Evolutionary conservation across 2,329 filamentous ascomycete species (phyloP).

Genomic region (Aspergillus alliaceus): DNA sequence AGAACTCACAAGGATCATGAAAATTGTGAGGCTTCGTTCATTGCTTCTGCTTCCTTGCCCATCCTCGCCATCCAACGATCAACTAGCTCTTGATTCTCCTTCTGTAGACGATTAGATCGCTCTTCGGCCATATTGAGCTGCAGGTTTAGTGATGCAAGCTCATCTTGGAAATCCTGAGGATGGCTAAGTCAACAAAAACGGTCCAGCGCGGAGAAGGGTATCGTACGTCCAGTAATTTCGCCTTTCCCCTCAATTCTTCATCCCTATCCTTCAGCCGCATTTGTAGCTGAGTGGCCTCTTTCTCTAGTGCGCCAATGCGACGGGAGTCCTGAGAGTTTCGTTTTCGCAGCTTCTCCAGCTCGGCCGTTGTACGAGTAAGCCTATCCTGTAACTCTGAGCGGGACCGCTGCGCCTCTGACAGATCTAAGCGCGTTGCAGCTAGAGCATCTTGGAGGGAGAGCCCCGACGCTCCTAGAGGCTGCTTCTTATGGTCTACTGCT

Average conservation of each 20-base stretch:
- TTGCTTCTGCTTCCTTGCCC: slow-evolving; percentile 79
- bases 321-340: slow-evolving; percentile 61
- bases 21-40: slow-evolving; percentile 65
- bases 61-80: slow-evolving; percentile 89
- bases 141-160: slow-evolving; percentile 82
- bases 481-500: slow-evolving; percentile 29
- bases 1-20: slow-evolving; percentile 29
- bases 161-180: slow-evolving; percentile 77
- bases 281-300: slow-evolving; percentile 62
- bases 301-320: slow-evolving; percentile 61
- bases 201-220: not conserved
- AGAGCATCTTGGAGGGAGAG: slow-evolving; percentile 34
- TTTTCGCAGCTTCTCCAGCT: slow-evolving; percentile 63
- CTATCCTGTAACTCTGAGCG: slow-evolving; percentile 67
- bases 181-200: slow-evolving; percentile 4
- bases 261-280: slow-evolving; percentile 75
- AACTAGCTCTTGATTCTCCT: slow-evolving; percentile 85
- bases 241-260: slow-evolving; percentile 81
- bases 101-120: slow-evolving; percentile 67
- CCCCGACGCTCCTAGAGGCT: slow-evolving; percentile 20
- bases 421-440: slow-evolving; percentile 58
- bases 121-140: slow-evolving; percentile 86
- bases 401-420: slow-evolving; percentile 74
- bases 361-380: slow-evolving; percentile 61
- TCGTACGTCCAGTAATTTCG: slow-evolving; percentile 72